Conservation (phyloP, 2,329 filamentous ascomycete genomes). For the Paracoccidioides brasiliensis region DNA sequence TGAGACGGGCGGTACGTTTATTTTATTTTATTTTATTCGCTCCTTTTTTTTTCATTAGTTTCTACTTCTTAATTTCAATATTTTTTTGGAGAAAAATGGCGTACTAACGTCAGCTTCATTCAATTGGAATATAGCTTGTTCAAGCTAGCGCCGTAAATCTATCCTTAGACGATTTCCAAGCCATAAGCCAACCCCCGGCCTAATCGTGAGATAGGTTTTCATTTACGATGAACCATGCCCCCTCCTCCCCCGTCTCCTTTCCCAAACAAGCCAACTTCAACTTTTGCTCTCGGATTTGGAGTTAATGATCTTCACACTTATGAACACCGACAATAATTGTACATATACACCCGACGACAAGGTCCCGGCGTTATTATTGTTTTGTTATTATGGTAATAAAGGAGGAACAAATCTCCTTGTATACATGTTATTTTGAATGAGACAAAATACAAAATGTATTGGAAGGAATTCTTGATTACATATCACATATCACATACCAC, state of each 20-base stretch:
- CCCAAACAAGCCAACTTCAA: constrained; percentile 7
- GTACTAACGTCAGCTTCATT: constrained; percentile 4
- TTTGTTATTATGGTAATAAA: background rate
- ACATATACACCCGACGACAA: background rate
- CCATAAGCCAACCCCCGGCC: constrained; percentile 23
- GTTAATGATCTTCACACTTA: background rate
- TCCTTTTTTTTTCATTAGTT: background rate
- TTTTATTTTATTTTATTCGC: background rate
- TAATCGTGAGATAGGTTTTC: background rate
- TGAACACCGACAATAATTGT: background rate
- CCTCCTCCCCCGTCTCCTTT: background rate
- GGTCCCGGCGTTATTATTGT: constrained; percentile 6
- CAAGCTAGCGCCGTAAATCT: constrained; percentile 88
- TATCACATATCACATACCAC: too few species aligned
- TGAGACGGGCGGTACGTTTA: constrained; percentile 64
- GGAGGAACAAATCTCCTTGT: background rate
- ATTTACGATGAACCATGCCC: background rate
- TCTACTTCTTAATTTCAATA: background rate
- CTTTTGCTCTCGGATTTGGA: background rate
- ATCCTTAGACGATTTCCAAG: constrained; percentile 69
- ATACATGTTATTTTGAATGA: too few species aligned
- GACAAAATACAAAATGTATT: too few species aligned
- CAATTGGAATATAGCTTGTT: constrained; percentile 52
- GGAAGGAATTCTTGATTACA: too few species aligned
- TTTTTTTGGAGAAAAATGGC: too few species aligned